Evolutionary conservation across 345 rosid genomes (phyloP), one percentile per base, ranked within the genome.

Genomic region (Sonneratia alba): DNA sequence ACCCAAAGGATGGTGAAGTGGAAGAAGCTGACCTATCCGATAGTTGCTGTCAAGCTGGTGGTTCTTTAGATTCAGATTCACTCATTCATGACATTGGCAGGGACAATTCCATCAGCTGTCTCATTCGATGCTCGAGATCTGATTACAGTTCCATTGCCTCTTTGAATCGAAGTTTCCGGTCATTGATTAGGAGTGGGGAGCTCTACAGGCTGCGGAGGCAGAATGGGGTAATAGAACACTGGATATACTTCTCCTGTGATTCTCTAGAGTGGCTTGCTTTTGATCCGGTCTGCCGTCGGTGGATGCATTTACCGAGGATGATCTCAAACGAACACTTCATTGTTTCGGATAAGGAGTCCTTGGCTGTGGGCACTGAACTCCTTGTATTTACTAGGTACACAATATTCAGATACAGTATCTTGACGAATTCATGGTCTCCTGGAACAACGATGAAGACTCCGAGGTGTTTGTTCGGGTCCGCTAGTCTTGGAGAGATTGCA

Each of bases 21-120:
- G 48, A 40, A 27, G 71, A 18, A 19, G 55, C 49, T 22, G 55
- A 75, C 37, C 73, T 71, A 66, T 71, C 74, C 4, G 37, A 76
- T 67, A 57, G 73, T 42, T 71, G 51, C 75, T 69, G 65, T 13
- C 72, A 65, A 38, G 90, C 82, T 24, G 94, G 88, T 21, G 83
- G 84, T 67, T 80, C 87, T 1, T 79, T 89, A 0, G 87, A 90
- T 74, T 84, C 88, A 0, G 86, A 85, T 69, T 83, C 91, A n/a
- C 87, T 92, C 55, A 81, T 92, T 73, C 83, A 87, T 56, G 79
- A 84, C 56, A 81, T 92, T 78, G 96, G 92, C 34, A 70, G 98
- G 38, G 98, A 92, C 81, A 88, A 75, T 72, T 88, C 96, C 43
- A 82, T 90, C 36, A 85, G 81, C 76, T 88, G 96, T 76, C 79